Evolutionary conservation across 768 basidiomycete species (phyloP).

Genomic region (Pulveroboletus frians): DNA sequence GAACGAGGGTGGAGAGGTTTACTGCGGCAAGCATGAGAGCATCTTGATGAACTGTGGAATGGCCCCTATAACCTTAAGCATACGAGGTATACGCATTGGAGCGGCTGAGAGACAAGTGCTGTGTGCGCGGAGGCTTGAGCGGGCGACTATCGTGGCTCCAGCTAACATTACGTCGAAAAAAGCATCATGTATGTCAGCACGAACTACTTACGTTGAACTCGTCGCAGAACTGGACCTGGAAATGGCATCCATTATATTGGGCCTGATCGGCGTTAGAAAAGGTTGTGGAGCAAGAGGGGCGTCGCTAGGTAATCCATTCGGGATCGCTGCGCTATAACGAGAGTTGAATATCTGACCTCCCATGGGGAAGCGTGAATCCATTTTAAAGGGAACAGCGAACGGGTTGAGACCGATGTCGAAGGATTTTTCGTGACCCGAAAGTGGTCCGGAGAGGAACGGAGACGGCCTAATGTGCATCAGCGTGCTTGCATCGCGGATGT

Average conservation of each 20-base stretch:
- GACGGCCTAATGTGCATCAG: slow-evolving; percentile 1
- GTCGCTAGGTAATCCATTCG: slow-evolving; percentile 19
- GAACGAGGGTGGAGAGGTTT: slow-evolving; percentile 2
- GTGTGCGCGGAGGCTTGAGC: slow-evolving; percentile 12
- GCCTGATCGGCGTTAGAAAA: slow-evolving; percentile 12
- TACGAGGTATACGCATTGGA: slow-evolving; percentile 20
- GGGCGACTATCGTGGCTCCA: slow-evolving; percentile 28
- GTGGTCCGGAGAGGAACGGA: slow-evolving; percentile 11
- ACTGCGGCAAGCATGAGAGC: slow-evolving; percentile 16
- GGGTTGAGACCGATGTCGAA: slow-evolving; percentile 28
- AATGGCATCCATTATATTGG: slow-evolving; percentile 19
- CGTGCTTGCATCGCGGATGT: slow-evolving; percentile 24
- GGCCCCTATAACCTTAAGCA: slow-evolving; percentile 10
- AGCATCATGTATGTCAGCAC: not conserved
- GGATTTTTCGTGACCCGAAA: slow-evolving; percentile 10
- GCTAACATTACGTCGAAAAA: slow-evolving; percentile 15
- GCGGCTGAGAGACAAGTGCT: slow-evolving; percentile 12
- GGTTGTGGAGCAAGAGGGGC: slow-evolving; percentile 25
- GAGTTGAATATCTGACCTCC: slow-evolving; percentile 5
- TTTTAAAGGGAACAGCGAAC: slow-evolving; percentile 29
- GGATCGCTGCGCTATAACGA: slow-evolving; percentile 2
- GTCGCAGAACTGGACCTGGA: slow-evolving; percentile 33
- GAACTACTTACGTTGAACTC: slow-evolving; percentile 27
- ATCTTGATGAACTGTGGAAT: slow-evolving; percentile 11
- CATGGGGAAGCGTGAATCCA: slow-evolving; percentile 10